phyloP scores from a whole-genome alignment of 805 yeast genomes.

The Candida maltosa region DNA sequence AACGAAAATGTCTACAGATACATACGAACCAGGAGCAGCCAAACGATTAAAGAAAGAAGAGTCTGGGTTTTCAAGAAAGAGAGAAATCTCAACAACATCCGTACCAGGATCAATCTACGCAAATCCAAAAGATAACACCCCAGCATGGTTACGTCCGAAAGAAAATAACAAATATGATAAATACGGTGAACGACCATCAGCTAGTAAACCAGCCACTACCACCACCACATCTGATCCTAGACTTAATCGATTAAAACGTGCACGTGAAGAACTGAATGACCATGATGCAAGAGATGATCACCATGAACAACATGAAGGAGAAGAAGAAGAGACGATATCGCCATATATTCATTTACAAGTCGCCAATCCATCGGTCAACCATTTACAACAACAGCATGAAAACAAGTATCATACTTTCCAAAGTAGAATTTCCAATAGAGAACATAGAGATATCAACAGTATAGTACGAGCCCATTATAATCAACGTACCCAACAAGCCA shows the following conservation, averaged over 20 bases:
- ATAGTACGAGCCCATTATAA: conserved; percentile 84
- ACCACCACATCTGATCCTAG: conserved; percentile 3
- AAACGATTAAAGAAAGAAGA: too few relatives aligned
- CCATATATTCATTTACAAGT: conserved; percentile 19
- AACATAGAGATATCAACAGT: conserved; percentile 49
- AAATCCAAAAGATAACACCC: conserved; percentile 21
- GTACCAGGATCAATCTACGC: conserved; percentile 14
- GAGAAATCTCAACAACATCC: not conserved
- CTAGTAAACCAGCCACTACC: conserved; percentile 12
- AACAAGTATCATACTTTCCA: conserved; percentile 35
- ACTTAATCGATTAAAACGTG: conserved; percentile 4
- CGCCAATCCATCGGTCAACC: conserved; percentile 19
- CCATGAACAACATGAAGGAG: conserved; percentile 5
- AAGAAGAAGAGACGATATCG: conserved; percentile 10
- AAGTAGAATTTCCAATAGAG: conserved; percentile 31
- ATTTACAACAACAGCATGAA: conserved; percentile 4
- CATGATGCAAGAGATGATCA: not conserved
- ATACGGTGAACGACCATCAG: conserved; percentile 22
- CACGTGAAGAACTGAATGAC: not conserved
- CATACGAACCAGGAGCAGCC: too few relatives aligned
- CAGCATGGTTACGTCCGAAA: conserved; percentile 38
- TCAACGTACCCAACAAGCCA: conserved; percentile 70
- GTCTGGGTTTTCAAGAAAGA: conserved; percentile 3
- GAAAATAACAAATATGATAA: conserved; percentile 35
- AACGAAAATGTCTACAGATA: too few relatives aligned